Percentiles rank a stretch among this genome's conserved stretches.
Conservation (phyloP, 352 stramenopile genomes). For the Plasmopara viticola region DNA sequence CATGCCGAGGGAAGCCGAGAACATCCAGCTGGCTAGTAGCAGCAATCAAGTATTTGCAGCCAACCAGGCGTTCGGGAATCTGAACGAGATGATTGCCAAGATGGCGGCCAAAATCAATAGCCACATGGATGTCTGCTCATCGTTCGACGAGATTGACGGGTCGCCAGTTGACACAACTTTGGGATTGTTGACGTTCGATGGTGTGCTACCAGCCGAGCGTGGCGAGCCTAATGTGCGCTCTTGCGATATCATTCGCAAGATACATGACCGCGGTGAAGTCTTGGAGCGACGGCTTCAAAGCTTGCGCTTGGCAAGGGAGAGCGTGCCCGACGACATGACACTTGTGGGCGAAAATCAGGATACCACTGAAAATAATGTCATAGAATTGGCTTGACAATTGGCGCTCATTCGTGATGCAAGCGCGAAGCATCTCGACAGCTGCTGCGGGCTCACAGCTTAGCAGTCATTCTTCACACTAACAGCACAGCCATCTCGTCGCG, state of each 20-base stretch:
- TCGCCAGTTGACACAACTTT: constrained; percentile 5
- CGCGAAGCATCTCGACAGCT: constrained; percentile 18
- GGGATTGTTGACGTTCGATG: constrained; percentile 13
- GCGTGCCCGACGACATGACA: constrained; percentile 1
- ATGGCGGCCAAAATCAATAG: constrained; percentile 10
- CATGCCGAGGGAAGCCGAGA: constrained; percentile 47
- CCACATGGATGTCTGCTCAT: constrained; percentile 18
- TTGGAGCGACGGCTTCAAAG: constrained; percentile 44
- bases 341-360: constrained; percentile 4
- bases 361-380: not conserved
- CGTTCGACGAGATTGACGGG: constrained; percentile 1
- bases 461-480: too few relatives aligned
- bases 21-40: constrained; percentile 47
- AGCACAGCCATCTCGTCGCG: constrained; percentile 4
- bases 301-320: constrained; percentile 31
- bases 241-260: constrained; percentile 39
- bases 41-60: constrained; percentile 71
- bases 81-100: constrained; percentile 40
- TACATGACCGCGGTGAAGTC: constrained; percentile 43
- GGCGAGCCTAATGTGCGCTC: constrained; percentile 23
- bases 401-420: constrained; percentile 3
- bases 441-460: constrained; percentile 47
- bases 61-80: constrained; percentile 41
- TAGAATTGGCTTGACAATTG: constrained; percentile 6
- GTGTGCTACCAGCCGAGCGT: constrained; percentile 13